Evolutionary conservation across 805 yeast genomes (phyloP), one percentile per base, ranked within the genome.

Genomic region (Saccharomyces eubayanus): DNA sequence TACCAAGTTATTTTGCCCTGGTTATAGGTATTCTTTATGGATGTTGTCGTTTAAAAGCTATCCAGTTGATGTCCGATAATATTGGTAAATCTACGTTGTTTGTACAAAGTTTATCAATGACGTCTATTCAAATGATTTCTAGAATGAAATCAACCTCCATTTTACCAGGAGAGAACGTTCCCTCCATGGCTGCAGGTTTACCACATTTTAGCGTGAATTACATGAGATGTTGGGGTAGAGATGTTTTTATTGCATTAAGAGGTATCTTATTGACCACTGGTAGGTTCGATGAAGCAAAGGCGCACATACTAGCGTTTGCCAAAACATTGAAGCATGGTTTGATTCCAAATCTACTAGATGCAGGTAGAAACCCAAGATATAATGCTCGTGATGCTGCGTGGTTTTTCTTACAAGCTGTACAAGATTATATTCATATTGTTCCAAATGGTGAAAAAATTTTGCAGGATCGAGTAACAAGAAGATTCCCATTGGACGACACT

Each of bases 181-280:
- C 96, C 1, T 81, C 88, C 46, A 76, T 92, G 80, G 96, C 98
- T 14, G 99, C 99, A 1, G 99, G 98, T 1, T 77, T 92, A 56
- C 99, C 99, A 1, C 97, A 90, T 70, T 92, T 92, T 72, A 84
- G 94, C 66, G 80, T 79, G 55, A 89, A 86, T 59, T 91, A 87
- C 69, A 90, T 92, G 96, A 79, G 99, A 69, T 89, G 97, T 67
- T 92, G 99, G 99, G 99, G 99, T 24, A 80, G 99, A 65, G 99
- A 92, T 70, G 96, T 90, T 0, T 94, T 94, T 67, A 85, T 92
- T 48, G 80, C 97, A 0, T 76, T 87, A 46, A 76, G 96, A 56
- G 99, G 99, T 0, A 74, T 92, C 49, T 71, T 90, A 53, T 72
- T 90, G 27, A 84, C 87, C 0, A 80, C 97, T 0, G 91, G 86